Evolutionary conservation across 1,284 basidiomycete species (phyloP), one percentile per base, ranked within the genome.

Genomic region (Cryptococcus sp.): DNA sequence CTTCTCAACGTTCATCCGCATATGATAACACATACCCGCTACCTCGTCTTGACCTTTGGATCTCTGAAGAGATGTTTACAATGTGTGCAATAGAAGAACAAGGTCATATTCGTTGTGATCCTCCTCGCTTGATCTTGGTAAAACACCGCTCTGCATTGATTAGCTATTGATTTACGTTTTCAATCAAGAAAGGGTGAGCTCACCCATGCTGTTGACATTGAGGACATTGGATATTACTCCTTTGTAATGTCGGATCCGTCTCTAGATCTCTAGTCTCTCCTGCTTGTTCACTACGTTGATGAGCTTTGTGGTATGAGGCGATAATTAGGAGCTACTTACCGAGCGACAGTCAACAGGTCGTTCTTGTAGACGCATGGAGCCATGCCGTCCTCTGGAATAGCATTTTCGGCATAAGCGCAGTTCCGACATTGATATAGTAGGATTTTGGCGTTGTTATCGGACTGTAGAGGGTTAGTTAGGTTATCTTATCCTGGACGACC

Each of bases 41-140:
- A 44, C 36, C 43, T 13, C 43, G 35, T 23, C 59, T 67, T 65
- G 56, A 67, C 64, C 7, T 61, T 65, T 6, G 88, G 86, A 73
- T 93, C 90, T 55, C 82, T 81, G 76, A 88, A 93, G 58, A 80
- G 83, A 59, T 87, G 79, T 64, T 87, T 86, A 74, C 90, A 96
- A 70, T 86, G 86, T n/a, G 84, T 84, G 72, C 92, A 96, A 47
- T 90, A 89, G 74, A 87, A 95, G 80, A 95, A 96, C 1, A 95
- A 82, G 43, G 90, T 90, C 92, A 77, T 77, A 60, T 76, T 76
- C 42, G 76, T 95, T 67, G 93, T 89, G 66, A 89, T 90, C 52
- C 92, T 85, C 72, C 93, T 92, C 13, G 90, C 94, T 74, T 96
- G 92, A 77, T 95, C 92, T 77, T 95, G 92, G 76, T 88, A 96